Evolutionary conservation across 2,329 filamentous ascomycete species (phyloP).

Genomic region (Ophiostoma angusticollis): DNA sequence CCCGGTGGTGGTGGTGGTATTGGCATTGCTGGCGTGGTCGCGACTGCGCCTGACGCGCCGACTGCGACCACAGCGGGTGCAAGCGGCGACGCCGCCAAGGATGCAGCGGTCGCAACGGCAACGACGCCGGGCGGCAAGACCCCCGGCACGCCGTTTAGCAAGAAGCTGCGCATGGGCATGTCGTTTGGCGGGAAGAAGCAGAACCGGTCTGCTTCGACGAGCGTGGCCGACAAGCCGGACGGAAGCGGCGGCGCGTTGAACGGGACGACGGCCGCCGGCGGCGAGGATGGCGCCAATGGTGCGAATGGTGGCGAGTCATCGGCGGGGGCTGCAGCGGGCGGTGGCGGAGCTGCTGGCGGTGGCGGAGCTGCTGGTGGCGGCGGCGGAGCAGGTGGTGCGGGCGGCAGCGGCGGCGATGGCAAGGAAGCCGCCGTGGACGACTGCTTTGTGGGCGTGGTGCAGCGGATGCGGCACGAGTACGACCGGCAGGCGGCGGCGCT

Average conservation of each 20-base stretch:
- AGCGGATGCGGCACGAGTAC: slow-evolving; percentile 61
- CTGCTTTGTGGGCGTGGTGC: slow-evolving; percentile 58
- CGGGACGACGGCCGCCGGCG: slow-evolving; percentile 47
- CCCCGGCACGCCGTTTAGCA: slow-evolving; percentile 62
- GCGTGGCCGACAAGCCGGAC: slow-evolving; percentile 57
- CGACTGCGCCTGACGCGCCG: too few species aligned
- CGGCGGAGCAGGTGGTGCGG: too few species aligned
- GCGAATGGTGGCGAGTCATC: background rate
- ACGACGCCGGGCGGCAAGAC: slow-evolving; percentile 27
- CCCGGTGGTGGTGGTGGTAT: slow-evolving; percentile 25
- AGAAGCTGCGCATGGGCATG: slow-evolving; percentile 67
- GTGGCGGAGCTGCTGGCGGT: too few species aligned
- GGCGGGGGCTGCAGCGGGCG: background rate
- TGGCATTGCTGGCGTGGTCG: too few species aligned
- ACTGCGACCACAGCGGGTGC: too few species aligned
- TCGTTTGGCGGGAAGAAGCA: slow-evolving; percentile 78
- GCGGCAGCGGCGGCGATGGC: too few species aligned
- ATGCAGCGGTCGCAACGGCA: background rate
- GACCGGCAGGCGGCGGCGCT: slow-evolving; percentile 52
- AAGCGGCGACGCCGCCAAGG: too few species aligned
- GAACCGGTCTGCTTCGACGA: slow-evolving; percentile 52
- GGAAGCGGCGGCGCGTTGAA: slow-evolving; percentile 31
- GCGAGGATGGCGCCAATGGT: slow-evolving; percentile 57
- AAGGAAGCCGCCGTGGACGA: slow-evolving; percentile 54
- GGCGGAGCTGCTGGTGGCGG: too few species aligned